Base-by-base conservation (phyloP, 2,329 filamentous ascomycete genomes). In the Colletotrichum cordylinicola region DNA sequence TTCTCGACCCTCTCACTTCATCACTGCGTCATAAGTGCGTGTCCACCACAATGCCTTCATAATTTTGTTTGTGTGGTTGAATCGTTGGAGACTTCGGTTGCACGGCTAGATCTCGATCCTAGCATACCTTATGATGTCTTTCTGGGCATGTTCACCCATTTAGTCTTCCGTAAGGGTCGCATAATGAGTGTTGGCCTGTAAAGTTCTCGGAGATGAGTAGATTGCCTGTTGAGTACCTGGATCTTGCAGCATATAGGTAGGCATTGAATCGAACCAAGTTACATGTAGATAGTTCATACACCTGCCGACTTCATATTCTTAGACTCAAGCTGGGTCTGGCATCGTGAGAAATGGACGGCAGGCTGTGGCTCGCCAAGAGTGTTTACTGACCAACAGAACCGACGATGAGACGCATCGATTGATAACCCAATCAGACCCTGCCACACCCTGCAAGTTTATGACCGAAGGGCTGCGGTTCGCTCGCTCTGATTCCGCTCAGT, bases 341-440 rank as follows among this genome's bases (percentile, higher is more conserved):
- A 48, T 48, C n/a, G 18, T 48, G n/a, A 21, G 1, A 7, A 21
- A 21, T 8, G 10, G 0, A n/a, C 1, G 21, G 10, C 18, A 1
- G n/a, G 43, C 43, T 48, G 6, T 3, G 10, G 18, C n/a, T 1
- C n/a, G 3, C 4, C 43, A n/a, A 48, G 43, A 0, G 18, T 48
- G 10, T 9, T 21, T 18, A 7, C 13, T 13, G 9, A 48, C 18
- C 43, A 48, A 48, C n/a, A 0, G n/a, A 48, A 4, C 7, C 2
- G 43, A 48, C 1, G 43, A 3, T 18, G 13, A 48, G 43, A 21
- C 7, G 18, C 39, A 12, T n/a, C 3, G 10, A 12, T n/a, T 12
- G 9, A 21, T n/a, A 48, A 48, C 18, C 39, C 18, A 48, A 21
- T 21, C 43, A 48, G 12, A 21, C 0, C 18, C 18, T 8, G 9